These are phyloP conservation scores for Xylaria sp. DNA, from an alignment of 2,329 filamentous ascomycete species.

Conservation along the genomic window DNA sequence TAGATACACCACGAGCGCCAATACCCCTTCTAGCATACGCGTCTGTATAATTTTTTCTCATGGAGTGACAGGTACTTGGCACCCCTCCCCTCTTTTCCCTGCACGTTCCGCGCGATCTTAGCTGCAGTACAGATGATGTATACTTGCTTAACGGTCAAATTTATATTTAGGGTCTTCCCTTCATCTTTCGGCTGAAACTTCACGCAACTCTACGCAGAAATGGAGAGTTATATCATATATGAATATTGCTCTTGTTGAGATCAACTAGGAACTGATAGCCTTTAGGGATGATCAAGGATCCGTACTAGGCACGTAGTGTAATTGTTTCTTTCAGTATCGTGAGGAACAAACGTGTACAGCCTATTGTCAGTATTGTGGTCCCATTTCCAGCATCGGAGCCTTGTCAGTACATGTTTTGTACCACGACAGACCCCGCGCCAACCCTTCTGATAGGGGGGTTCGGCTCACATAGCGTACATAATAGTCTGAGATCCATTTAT, in stretches of 20 bases:
- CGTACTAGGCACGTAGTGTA: background rate
- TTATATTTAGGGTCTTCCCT: conserved; percentile 37
- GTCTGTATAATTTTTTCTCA: background rate
- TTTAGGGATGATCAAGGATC: background rate
- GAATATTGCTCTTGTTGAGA: background rate
- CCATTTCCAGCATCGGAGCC: conserved; percentile 31
- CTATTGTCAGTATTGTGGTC: background rate
- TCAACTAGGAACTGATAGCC: background rate
- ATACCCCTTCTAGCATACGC: background rate
- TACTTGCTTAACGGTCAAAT: background rate
- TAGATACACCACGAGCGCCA: conserved; percentile 16
- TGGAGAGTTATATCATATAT: background rate
- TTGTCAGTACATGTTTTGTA: conserved; percentile 11
- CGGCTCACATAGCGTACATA: conserved; percentile 29
- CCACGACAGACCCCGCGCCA: conserved; percentile 22
- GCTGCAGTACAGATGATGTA: conserved; percentile 8
- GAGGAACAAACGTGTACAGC: background rate
- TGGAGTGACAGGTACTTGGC: conserved; percentile 11
- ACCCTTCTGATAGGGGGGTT: conserved; percentile 20
- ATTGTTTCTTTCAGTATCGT: background rate
- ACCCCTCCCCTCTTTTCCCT: conserved; percentile 10
- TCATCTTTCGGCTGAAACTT: conserved; percentile 24
- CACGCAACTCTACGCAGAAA: background rate
- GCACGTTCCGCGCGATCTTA: conserved; percentile 25
- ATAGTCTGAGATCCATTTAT: conserved; percentile 2